These are phyloP conservation scores for Saturnispora silvae DNA, from an alignment of 805 yeast genomes.

Conservation along the genomic window DNA sequence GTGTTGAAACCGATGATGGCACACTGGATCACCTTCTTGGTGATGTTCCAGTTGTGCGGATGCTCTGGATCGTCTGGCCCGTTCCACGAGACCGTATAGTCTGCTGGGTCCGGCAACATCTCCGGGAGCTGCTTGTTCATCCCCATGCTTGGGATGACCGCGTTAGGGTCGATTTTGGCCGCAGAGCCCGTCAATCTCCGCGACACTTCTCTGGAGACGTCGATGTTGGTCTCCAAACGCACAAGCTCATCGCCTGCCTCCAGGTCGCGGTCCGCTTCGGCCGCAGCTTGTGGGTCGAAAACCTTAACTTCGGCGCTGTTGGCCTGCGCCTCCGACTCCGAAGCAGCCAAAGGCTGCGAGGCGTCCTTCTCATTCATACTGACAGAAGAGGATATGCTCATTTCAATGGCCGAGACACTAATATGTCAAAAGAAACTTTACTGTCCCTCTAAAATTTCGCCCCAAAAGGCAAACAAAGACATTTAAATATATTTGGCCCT, in stretches of 20 bases:
- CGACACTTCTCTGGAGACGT: slow-evolving; percentile 24
- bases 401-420: too few species aligned
- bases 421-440: too few species aligned
- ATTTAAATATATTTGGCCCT: too few species aligned
- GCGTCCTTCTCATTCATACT: too few species aligned
- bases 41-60: slow-evolving; percentile 67
- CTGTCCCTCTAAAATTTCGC: too few species aligned
- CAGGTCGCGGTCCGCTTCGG: background rate
- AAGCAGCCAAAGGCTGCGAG: too few species aligned
- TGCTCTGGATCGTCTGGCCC: slow-evolving; percentile 72
- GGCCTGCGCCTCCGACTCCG: too few species aligned
- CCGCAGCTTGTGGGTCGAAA: too few species aligned
- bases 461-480: too few species aligned
- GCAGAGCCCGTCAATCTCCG: slow-evolving; percentile 33
- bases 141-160: slow-evolving; percentile 53
- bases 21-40: slow-evolving; percentile 37
- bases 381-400: too few species aligned
- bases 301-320: too few species aligned
- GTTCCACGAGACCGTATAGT: slow-evolving; percentile 60
- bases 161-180: slow-evolving; percentile 24
- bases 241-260: slow-evolving; percentile 4
- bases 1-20: slow-evolving; percentile 39
- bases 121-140: slow-evolving; percentile 56
- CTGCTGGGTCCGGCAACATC: slow-evolving; percentile 39
- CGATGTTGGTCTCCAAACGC: slow-evolving; percentile 15